These are phyloP conservation scores for Pseudonitzschia delicatissima DNA, from an alignment of 108 stramenopile genomes.

Conservation along the genomic window DNA sequence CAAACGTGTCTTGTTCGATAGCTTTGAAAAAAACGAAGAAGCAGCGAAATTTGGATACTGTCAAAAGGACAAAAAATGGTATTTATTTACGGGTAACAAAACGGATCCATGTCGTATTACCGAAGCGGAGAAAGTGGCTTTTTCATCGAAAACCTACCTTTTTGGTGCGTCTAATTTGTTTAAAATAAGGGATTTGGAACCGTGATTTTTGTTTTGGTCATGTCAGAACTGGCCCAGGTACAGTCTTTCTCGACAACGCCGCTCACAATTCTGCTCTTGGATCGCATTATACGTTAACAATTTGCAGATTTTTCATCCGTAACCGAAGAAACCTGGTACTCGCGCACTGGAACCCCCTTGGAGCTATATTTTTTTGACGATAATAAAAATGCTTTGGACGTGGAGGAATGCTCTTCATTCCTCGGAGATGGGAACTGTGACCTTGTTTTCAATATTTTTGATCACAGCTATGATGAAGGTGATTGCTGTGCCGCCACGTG, in stretches of 20 bases:
- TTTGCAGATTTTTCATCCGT: background rate
- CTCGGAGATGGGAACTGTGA: constrained; percentile 1
- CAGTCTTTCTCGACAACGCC: no score
- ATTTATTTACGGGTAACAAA: background rate
- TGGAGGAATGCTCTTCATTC: background rate
- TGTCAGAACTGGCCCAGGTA: no score
- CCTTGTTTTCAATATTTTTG: background rate
- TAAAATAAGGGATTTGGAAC: background rate
- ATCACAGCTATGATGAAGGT: background rate
- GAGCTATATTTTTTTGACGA: constrained; percentile 11
- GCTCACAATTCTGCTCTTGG: no score
- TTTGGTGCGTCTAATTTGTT: background rate
- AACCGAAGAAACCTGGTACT: background rate
- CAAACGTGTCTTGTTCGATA: background rate
- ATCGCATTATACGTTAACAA: background rate
- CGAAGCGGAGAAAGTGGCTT: background rate
- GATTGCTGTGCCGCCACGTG: constrained; percentile 9
- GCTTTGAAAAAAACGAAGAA: background rate
- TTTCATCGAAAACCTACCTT: background rate
- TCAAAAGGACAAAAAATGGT: background rate
- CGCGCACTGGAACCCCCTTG: background rate
- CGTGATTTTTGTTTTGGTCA: background rate
- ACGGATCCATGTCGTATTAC: background rate
- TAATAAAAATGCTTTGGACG: background rate
- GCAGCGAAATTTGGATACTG: background rate